A percentile compares a stretch with the other conserved stretches of the same genome.
phyloP scores from a whole-genome alignment of 768 basidiomycete genomes.

The Harrya chromipes region DNA sequence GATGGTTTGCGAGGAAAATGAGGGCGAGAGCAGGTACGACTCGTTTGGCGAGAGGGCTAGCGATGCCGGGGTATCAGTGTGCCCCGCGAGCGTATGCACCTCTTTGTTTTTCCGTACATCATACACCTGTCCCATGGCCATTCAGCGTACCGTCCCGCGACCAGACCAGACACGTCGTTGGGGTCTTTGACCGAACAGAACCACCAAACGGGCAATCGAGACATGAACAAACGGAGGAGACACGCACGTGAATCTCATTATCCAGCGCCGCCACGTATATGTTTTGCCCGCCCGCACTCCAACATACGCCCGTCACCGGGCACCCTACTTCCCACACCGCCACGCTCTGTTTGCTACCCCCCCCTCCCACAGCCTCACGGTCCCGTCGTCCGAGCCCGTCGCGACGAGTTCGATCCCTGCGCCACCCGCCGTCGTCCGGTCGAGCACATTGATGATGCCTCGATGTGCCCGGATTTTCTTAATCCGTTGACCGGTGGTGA shows the following conservation, averaged over 20 bases:
- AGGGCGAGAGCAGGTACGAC: conserved; percentile 83
- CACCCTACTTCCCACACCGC: conserved; percentile 82
- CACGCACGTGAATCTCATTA: conserved; percentile 90
- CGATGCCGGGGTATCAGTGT: conserved; percentile 91
- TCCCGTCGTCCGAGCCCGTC: conserved; percentile 90
- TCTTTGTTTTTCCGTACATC: conserved; percentile 85
- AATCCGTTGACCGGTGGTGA: conserved; percentile 79
- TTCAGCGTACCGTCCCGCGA: neutral
- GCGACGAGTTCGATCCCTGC: conserved; percentile 82
- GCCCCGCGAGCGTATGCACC: conserved; percentile 77
- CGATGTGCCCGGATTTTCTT: conserved; percentile 85
- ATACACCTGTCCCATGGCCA: conserved; percentile 55
- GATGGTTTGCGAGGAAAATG: conserved; percentile 83
- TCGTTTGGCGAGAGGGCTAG: conserved; percentile 90
- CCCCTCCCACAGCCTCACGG: conserved; percentile 90
- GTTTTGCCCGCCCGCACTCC: conserved; percentile 87
- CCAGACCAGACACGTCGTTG: too few species aligned
- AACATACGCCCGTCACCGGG: conserved; percentile 89
- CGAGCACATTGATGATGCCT: conserved; percentile 87
- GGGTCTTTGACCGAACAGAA: neutral
- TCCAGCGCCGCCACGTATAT: conserved; percentile 92
- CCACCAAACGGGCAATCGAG: too few species aligned
- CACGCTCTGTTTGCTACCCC: conserved; percentile 67
- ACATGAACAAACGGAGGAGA: neutral
- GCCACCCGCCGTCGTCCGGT: conserved; percentile 81